phyloP scores from a whole-genome alignment of 768 basidiomycete genomes.

The Boletus speciosus region DNA sequence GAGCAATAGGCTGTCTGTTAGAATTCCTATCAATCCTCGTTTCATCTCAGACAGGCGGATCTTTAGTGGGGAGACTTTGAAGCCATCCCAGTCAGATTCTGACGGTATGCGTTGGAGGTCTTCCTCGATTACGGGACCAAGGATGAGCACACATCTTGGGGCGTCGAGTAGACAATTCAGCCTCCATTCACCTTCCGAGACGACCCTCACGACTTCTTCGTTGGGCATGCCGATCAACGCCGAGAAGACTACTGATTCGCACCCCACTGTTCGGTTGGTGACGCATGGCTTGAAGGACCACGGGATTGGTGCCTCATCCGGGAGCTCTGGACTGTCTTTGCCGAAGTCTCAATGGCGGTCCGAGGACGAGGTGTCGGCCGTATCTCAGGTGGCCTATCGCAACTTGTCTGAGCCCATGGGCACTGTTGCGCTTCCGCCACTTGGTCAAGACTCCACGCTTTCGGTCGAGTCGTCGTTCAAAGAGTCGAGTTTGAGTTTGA shows the following conservation, averaged over 20 bases:
- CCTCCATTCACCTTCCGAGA: slow-evolving; percentile 27
- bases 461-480: slow-evolving; percentile 31
- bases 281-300: slow-evolving; percentile 8
- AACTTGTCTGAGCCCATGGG: slow-evolving; percentile 10
- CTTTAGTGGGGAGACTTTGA: slow-evolving; percentile 24
- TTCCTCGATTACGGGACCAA: slow-evolving; percentile 13
- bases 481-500: slow-evolving; percentile 56
- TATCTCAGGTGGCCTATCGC: neutral
- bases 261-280: slow-evolving; percentile 27
- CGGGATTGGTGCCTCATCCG: neutral
- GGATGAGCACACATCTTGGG: slow-evolving; percentile 4
- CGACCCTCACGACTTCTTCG: slow-evolving; percentile 19
- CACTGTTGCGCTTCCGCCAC: slow-evolving; percentile 11
- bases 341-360: slow-evolving; percentile 11
- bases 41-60: slow-evolving; percentile 26
- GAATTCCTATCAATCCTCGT: slow-evolving; percentile 29
- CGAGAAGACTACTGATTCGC: slow-evolving; percentile 8
- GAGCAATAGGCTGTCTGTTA: slow-evolving; percentile 37
- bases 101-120: slow-evolving; percentile 15
- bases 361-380: slow-evolving; percentile 12
- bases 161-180: slow-evolving; percentile 6
- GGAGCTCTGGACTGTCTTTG: slow-evolving; percentile 5
- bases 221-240: neutral
- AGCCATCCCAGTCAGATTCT: slow-evolving; percentile 19
- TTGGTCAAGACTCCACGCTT: slow-evolving; percentile 16